phyloP scores from a whole-genome alignment of 164 flowering plant species.

The Cinnamomum micranthum region DNA sequence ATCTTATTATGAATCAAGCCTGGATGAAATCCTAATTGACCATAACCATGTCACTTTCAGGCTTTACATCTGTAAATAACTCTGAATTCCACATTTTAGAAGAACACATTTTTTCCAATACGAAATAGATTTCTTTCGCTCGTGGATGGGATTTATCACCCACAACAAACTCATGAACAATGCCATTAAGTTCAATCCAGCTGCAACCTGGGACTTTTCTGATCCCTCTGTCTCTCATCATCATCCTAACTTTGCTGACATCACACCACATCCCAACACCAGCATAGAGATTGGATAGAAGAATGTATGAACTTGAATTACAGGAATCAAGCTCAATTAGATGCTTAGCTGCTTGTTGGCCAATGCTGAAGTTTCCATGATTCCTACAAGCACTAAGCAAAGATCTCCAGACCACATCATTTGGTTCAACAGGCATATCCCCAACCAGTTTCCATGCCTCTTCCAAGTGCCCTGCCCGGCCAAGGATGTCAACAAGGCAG shows the following conservation, averaged over 20 bases:
- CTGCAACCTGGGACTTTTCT: slow-evolving; percentile 66
- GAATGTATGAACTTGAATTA: slow-evolving; percentile 49
- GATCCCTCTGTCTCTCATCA: slow-evolving; percentile 44
- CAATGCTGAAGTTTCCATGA: slow-evolving; percentile 13
- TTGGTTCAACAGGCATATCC: slow-evolving; percentile 64
- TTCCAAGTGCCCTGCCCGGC: slow-evolving; percentile 57
- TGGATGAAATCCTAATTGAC: not conserved
- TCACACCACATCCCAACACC: slow-evolving; percentile 50
- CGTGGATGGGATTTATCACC: slow-evolving; percentile 46
- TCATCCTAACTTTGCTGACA: slow-evolving; percentile 35
- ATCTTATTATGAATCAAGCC: not conserved
- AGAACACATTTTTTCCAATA: slow-evolving; percentile 19
- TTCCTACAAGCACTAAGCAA: slow-evolving; percentile 47
- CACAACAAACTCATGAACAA: slow-evolving; percentile 55
- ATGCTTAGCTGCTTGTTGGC: slow-evolving; percentile 31
- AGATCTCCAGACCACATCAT: slow-evolving; percentile 60
- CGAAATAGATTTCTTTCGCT: slow-evolving; percentile 36
- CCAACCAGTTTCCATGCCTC: slow-evolving; percentile 43
- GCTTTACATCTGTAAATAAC: not conserved
- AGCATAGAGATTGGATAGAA: slow-evolving; percentile 61
- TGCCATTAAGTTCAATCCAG: slow-evolving; percentile 61
- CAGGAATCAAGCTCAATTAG: slow-evolving; percentile 31
- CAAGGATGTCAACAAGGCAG: slow-evolving; percentile 65
- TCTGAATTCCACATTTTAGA: not conserved
- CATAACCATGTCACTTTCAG: not conserved